Conservation (phyloP, 148 eudicot species). For the Silene uniflora region DNA sequence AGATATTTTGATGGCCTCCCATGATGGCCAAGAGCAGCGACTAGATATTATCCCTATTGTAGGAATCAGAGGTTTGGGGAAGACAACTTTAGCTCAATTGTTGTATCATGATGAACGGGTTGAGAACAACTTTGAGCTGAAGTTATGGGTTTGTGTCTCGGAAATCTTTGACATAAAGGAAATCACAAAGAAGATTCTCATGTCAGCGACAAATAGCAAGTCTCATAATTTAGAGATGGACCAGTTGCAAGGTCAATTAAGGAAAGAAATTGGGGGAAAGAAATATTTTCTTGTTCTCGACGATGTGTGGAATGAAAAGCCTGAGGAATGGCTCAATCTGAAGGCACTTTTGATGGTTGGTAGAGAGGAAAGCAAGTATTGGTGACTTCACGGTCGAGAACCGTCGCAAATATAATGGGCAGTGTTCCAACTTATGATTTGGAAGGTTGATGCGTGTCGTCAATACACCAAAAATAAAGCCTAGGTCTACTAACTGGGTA, state of each 20-base stretch:
- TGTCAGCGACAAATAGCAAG: neutral
- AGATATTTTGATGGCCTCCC: neutral
- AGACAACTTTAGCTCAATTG: too few relatives aligned
- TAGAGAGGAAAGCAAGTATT: constrained; percentile 18
- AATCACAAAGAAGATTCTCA: constrained; percentile 7
- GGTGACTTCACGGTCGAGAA: constrained; percentile 19
- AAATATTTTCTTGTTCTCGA: constrained; percentile 16
- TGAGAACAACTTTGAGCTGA: too few relatives aligned
- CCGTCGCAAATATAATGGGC: constrained; percentile 14
- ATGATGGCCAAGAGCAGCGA: neutral
- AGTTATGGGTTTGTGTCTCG: constrained; percentile 25
- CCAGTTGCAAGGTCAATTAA: constrained; percentile 6
- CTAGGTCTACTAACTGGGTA: too few relatives aligned
- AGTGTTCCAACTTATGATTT: neutral
- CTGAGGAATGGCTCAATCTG: constrained; percentile 12
- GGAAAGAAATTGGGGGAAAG: neutral
- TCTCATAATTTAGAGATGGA: constrained; percentile 5
- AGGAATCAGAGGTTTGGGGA: too few relatives aligned
- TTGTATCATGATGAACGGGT: too few relatives aligned
- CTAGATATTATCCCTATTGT: constrained; percentile 22
- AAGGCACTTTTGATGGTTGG: constrained; percentile 8
- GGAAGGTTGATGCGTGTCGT: too few relatives aligned
- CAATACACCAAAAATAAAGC: too few relatives aligned
- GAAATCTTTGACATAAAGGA: constrained; percentile 1
- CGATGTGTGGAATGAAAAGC: constrained; percentile 17